Base-by-base conservation (phyloP, 1,284 basidiomycete genomes). In the Leccinum griseonigrum region DNA sequence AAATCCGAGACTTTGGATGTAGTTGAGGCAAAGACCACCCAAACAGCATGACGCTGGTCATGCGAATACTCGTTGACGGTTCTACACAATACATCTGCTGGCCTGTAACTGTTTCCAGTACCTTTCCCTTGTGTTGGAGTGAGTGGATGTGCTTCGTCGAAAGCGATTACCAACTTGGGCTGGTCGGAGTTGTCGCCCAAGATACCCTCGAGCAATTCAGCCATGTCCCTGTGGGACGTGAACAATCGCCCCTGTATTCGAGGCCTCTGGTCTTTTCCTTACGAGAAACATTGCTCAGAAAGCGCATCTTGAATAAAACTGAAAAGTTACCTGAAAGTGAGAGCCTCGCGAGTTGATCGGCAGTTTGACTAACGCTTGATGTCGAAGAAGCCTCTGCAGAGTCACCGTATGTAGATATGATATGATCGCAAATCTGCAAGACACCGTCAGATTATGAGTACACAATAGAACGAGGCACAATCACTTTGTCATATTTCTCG, bases 11-110 rank as follows among this genome's bases (percentile, higher is more conserved):
- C 56, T 14, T 54, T 60, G 18, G 66, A 59, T 10, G 61, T 64
- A 0, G 66, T 66, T 0, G 60, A 67, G 1, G 64, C 59, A 14
- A 68, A 68, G 11, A 58, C 60, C 0, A 66, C 58, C 67, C 66
- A 66, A 2, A 66, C 29, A 0, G 58, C 53, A 43, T 66, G 40
- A 6, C 34, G 46, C 3, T 8, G 0, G 1, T 28, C 13, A 51
- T 63, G 56, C 0, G 63, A 58, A 48, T 63, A 68, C 2, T 14
- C 13, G 3, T 48, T 65, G 0, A 66, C 28, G 2, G 56, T 55
- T 7, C 40, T 54, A 48, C 63, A 57, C 2, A 64, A 31, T 9
- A 56, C 11, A 32, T 68, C 56, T 4, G 58, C 60, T 0, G 66
- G 66, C 0, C 38, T 56, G 36, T 68, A 59, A 48, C 1, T 2